Percentiles rank a stretch among this genome's conserved stretches.
Evolutionary conservation across 2,329 filamentous ascomycete species (phyloP).

Genomic region (Neopestalotiopsis rosae): DNA sequence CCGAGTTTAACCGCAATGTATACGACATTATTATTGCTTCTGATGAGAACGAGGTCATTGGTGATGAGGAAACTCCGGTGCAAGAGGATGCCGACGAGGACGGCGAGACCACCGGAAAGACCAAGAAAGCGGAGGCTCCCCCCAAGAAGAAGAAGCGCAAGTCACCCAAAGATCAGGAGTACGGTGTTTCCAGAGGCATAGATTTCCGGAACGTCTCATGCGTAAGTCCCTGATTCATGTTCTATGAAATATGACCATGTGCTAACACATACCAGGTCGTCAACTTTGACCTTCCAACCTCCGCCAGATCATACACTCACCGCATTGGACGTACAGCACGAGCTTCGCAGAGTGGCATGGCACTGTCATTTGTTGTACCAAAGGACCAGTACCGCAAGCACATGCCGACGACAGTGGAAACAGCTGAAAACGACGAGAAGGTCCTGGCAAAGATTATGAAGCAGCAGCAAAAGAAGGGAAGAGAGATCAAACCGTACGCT

Average conservation of each 20-base stretch:
- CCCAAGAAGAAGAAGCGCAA: conserved; percentile 67
- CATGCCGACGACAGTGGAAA: conserved; percentile 79
- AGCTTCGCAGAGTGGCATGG: conserved; percentile 90
- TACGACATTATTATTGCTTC: conserved; percentile 99
- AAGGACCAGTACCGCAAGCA: conserved; percentile 85
- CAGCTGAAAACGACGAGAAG: conserved; percentile 83
- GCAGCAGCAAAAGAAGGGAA: conserved; percentile 78
- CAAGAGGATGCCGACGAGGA: conserved; percentile 40
- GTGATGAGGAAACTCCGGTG: conserved; percentile 44
- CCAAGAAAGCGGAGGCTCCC: conserved; percentile 32
- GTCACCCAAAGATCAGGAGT: conserved; percentile 79
- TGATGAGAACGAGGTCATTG: conserved; percentile 86
- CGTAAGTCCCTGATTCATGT: conserved; percentile 37
- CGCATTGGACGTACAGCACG: conserved; percentile 92
- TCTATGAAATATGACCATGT: neutral
- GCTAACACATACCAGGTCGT: conserved; percentile 56
- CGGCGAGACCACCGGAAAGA: conserved; percentile 51
- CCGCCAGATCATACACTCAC: conserved; percentile 93
- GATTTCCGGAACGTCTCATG: conserved; percentile 96
- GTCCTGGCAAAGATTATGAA: conserved; percentile 80
- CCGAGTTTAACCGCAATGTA: conserved; percentile 95
- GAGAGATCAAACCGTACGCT: conserved; percentile 86
- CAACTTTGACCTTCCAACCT: conserved; percentile 93
- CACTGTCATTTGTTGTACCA: conserved; percentile 93
- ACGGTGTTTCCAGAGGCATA: conserved; percentile 93